phyloP scores from a whole-genome alignment of 2,329 filamentous ascomycete species.

The Penicillium polonicum region DNA sequence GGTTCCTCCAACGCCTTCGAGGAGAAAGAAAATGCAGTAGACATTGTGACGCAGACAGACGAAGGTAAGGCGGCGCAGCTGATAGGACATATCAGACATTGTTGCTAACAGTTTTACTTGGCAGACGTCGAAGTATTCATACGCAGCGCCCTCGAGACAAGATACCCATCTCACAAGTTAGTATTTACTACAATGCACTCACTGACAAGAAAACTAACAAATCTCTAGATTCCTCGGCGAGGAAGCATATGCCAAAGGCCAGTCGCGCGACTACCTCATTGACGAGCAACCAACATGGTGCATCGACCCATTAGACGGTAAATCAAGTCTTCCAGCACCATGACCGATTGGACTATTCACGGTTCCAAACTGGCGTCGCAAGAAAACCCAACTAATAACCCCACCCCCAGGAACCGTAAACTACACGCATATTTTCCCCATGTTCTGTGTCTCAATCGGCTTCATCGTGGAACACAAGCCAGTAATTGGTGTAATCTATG shows the following conservation, averaged over 20 bases:
- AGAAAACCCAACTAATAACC: neutral
- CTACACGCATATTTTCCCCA: conserved; percentile 76
- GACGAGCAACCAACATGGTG: conserved; percentile 67
- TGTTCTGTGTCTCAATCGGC: conserved; percentile 77
- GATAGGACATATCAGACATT: neutral
- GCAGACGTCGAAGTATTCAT: conserved; percentile 72
- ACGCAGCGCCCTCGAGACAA: conserved; percentile 55
- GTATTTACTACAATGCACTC: conserved; percentile 26
- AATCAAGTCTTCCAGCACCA: neutral
- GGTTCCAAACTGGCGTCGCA: neutral
- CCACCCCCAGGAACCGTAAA: conserved; percentile 62
- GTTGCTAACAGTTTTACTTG: neutral
- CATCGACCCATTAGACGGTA: conserved; percentile 72
- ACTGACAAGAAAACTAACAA: neutral
- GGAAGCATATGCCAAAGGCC: conserved; percentile 69
- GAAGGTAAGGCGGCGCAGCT: conserved; percentile 52
- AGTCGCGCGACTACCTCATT: conserved; percentile 68
- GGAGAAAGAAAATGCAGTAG: conserved; percentile 74
- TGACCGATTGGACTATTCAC: no score
- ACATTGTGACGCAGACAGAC: conserved; percentile 75
- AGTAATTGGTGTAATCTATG: conserved; percentile 69
- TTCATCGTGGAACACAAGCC: conserved; percentile 62
- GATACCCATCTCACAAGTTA: conserved; percentile 66
- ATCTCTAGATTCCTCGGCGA: conserved; percentile 68
- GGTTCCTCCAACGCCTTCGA: conserved; percentile 39